Evolutionary conservation across 2,329 filamentous ascomycete species (phyloP), one percentile per base, ranked within the genome.

Genomic region (Chaetomium strumarium): DNA sequence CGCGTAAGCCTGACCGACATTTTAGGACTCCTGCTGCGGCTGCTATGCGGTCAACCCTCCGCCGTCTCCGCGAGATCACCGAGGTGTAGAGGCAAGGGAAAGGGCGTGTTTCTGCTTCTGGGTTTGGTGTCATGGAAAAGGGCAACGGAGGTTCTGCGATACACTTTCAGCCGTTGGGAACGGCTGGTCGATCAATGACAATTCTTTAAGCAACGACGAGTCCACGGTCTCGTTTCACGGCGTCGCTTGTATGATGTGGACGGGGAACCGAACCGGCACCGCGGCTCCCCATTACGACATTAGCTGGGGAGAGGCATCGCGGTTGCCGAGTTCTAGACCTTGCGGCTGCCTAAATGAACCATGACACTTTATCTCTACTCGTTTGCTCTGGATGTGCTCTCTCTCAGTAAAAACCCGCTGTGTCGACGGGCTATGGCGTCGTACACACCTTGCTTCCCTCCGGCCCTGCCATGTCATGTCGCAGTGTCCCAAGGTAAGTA

Each of bases 11-110:
- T 58, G 46, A 59, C 56, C 3, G 9, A 17, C 1, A 1, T 42
- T 31, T 66, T 66, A 95, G 90, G 64, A 96, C 91, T 68, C 88
- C 91, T 63, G 91, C 91, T 68, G 91, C 91, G 63, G 90, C 90
- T 68, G 90, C 91, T 68, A 95, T 91, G 77, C 85, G 91, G 77
- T 96, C 91, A 67, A 96, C 91, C 68, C 90, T 96, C 77, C 88
- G 91, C 79, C 87, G 91, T 84, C 83, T 96, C 79, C 87, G 91
- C 74, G 91, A 96, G 80, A 95, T 96, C 79, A 88, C 88, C 72
- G 91, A 96, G 84, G 89, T 95, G 77, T 92, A 88, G 80, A 73
- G 67, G 68, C 63, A 62, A 58, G 62, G 58, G 59, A 60, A 47
- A 48, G 57, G 59, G 57, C 59, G 51, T 61, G 57, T 47, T 58